Base-by-base conservation (phyloP, 1,284 basidiomycete species). In the Papiliotrema terrestris region DNA sequence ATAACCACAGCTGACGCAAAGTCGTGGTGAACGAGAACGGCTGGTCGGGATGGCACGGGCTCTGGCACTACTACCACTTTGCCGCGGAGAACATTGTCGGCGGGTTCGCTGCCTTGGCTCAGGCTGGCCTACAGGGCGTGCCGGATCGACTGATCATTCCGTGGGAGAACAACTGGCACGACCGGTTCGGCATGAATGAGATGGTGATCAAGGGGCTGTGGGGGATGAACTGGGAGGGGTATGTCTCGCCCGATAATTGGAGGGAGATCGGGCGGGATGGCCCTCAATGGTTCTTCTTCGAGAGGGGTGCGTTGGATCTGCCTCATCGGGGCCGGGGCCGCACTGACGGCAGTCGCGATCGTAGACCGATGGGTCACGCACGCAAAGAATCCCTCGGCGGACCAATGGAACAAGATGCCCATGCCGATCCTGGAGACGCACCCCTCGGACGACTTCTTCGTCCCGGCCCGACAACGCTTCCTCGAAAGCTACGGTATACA, bases 341-440 rank as follows among this genome's bases (percentile, higher is more conserved):
- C 17, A n/a, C 15, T 36, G 14, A 45, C 43, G 26, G 1, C 35
- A 70, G 68, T 60, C 22, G 58, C 66, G 11, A 62, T 71, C 20
- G 57, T 62, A 14, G 68, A 71, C 47, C 57, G 67, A 19, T 62
- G 59, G 58, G 64, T 63, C 5, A 62, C 68, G 1, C 68, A 71
- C 51, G 55, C 58, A 25, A 43, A 65, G 45, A 62, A 65, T 22
- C 54, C 59, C 13, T 51, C 55, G 1, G 55, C 64, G 8, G 54
- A 61, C 3, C 32, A 50, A 19, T 61, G 66, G 59, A 64, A 65
- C 58, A 71, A 71, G 48, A 71, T 71, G 68, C 50, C 65, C 9
- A 47, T 67, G 4, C 51, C 56, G 13, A 57, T 66, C 15, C 57
- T 68, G 23, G 47, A 53, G 14, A 35, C 54, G 25, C 57, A 57